Evolutionary conservation across 2,329 filamentous ascomycete genomes (phyloP).

Genomic region (Plectosphaerella sp.): DNA sequence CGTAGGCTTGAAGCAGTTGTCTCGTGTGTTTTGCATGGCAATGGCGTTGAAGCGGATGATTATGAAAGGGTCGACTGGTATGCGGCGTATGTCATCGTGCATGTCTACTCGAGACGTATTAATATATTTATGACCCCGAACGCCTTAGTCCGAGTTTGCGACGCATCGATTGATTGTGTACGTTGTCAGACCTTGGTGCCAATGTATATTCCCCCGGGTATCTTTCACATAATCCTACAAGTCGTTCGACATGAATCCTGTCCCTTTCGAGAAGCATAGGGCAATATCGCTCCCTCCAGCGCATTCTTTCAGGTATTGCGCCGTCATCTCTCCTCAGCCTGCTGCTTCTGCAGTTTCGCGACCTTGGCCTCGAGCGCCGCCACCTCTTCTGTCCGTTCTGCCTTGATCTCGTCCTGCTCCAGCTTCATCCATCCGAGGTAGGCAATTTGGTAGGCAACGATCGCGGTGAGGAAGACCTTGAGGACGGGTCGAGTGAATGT

Average conservation of each 20-base stretch:
- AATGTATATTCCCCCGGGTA: background rate
- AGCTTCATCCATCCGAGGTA: conserved; percentile 74
- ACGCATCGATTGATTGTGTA: too few species aligned
- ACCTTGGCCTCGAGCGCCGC: conserved; percentile 32
- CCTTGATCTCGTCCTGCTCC: conserved; percentile 65
- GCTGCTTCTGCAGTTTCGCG: conserved; percentile 23
- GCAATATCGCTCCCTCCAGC: too few species aligned
- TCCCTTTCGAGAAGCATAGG: background rate
- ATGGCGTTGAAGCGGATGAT: conserved; percentile 4
- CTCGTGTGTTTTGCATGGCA: conserved; percentile 8
- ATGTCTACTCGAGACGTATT: too few species aligned
- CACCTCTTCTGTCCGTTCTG: conserved; percentile 33
- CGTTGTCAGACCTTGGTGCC: too few species aligned
- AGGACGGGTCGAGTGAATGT: conserved; percentile 68
- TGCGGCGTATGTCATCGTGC: too few species aligned
- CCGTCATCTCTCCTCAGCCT: conserved; percentile 16
- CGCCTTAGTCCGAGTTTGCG: too few species aligned
- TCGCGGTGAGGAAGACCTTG: conserved; percentile 69
- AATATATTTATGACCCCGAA: too few species aligned
- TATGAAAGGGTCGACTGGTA: too few species aligned
- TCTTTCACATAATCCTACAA: background rate
- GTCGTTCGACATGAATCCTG: background rate
- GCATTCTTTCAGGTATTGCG: background rate
- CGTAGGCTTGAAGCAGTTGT: background rate
- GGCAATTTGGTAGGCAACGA: conserved; percentile 73